A percentile compares a stretch with the other conserved stretches of the same genome.
These are phyloP conservation scores for Candida easanensis DNA, from an alignment of 805 yeast species.

Conservation along the genomic window DNA sequence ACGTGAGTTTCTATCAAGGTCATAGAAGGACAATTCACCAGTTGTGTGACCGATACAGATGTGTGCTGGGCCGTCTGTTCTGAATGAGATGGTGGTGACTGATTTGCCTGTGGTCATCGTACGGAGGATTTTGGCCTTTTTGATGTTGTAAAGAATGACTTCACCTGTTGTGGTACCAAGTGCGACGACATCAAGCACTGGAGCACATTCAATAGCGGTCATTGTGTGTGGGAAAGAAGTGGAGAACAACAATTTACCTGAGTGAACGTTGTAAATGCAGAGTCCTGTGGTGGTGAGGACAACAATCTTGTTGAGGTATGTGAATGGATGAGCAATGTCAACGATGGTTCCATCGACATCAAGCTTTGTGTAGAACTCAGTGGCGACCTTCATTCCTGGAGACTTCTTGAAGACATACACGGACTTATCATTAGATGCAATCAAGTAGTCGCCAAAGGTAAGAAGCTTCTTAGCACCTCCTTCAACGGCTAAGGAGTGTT, in stretches of 20 bases:
- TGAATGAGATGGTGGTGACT: slow-evolving; percentile 66
- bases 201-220: slow-evolving; percentile 75
- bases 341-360: slow-evolving; percentile 67
- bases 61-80: slow-evolving; percentile 89
- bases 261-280: slow-evolving; percentile 67
- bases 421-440: slow-evolving; percentile 50
- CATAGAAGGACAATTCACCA: slow-evolving; percentile 87
- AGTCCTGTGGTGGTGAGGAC: slow-evolving; percentile 71
- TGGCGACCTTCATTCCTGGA: slow-evolving; percentile 41
- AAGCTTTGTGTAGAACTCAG: slow-evolving; percentile 68
- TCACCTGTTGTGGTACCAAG: slow-evolving; percentile 72
- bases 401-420: slow-evolving; percentile 55
- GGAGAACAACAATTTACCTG: slow-evolving; percentile 68
- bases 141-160: slow-evolving; percentile 62
- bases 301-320: slow-evolving; percentile 85
- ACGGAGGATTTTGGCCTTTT: slow-evolving; percentile 55
- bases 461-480: slow-evolving; percentile 46
- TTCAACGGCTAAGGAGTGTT: slow-evolving; percentile 36
- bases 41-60: slow-evolving; percentile 71
- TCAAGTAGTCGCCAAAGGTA: slow-evolving; percentile 75
- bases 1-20: slow-evolving; percentile 66
- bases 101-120: slow-evolving; percentile 41
- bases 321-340: slow-evolving; percentile 77
- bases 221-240: slow-evolving; percentile 54
- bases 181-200: slow-evolving; percentile 82